A percentile compares a stretch with the other conserved stretches of the same genome.
phyloP scores from a whole-genome alignment of 2,329 filamentous ascomycete species.

The Cladophialophora psammophila region DNA sequence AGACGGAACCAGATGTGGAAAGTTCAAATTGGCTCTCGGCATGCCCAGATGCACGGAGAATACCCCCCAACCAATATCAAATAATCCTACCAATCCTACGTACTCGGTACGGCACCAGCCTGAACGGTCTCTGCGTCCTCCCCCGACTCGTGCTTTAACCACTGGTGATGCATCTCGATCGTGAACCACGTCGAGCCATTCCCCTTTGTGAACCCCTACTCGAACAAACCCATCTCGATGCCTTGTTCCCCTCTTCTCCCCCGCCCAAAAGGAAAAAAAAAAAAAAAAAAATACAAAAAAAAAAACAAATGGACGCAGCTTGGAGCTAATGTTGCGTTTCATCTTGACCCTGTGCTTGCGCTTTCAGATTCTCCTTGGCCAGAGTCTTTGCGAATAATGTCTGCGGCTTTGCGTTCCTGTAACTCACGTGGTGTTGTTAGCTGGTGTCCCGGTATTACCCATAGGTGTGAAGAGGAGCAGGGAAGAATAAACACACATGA shows the following conservation, averaged over 20 bases:
- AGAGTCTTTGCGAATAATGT: conserved; percentile 55
- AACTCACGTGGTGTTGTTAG: conserved; percentile 40
- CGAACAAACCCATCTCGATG: neutral
- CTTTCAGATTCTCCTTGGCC: conserved; percentile 48
- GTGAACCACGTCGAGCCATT: neutral
- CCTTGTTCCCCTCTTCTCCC: neutral
- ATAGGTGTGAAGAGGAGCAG: neutral
- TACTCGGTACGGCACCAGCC: neutral
- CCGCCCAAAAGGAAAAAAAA: neutral
- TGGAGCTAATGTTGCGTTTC: neutral
- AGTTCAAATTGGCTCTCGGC: neutral
- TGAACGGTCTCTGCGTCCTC: neutral
- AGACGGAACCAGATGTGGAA: neutral
- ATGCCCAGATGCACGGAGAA: neutral
- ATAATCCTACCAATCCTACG: too few relatives aligned
- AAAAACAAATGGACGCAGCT: neutral
- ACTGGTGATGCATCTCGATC: neutral
- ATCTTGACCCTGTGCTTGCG: conserved; percentile 5
- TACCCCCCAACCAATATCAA: neutral
- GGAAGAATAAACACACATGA: conserved; percentile 41
- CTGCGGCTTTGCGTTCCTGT: conserved; percentile 46
- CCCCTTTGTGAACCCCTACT: neutral
- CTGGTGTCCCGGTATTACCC: neutral
- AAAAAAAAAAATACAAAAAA: neutral
- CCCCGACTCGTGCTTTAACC: neutral